Percentiles rank a stretch among this genome's conserved stretches.
Evolutionary conservation across 345 rosid genomes (phyloP).

Genomic region (Populus davidiana): DNA sequence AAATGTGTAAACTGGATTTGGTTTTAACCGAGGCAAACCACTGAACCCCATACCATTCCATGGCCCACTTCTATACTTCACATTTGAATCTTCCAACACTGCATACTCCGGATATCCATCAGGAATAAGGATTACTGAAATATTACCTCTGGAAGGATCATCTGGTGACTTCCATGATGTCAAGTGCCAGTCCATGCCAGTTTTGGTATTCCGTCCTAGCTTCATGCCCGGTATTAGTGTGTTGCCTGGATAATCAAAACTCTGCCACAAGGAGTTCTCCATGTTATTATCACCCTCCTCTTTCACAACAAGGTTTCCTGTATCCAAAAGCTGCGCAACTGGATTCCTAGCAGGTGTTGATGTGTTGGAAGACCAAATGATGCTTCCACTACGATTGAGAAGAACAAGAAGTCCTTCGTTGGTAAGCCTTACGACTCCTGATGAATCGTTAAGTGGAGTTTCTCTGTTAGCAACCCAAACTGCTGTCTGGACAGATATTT

Average conservation of each 20-base stretch:
- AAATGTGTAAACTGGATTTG: not conserved
- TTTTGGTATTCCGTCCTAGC: not conserved
- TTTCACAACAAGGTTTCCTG: not conserved
- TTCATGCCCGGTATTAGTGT: not conserved
- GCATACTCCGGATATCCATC: conserved; percentile 33
- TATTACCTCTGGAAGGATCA: conserved; percentile 39
- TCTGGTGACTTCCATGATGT: conserved; percentile 37
- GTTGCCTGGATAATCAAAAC: not conserved
- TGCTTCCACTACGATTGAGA: not conserved
- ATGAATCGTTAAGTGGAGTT: no score
- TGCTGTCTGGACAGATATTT: no score
- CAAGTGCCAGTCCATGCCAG: conserved; percentile 11
- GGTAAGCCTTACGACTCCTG: no score
- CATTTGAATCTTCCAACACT: conserved; percentile 11
- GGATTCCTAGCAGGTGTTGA: not conserved
- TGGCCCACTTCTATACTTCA: conserved; percentile 24
- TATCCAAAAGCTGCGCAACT: not conserved
- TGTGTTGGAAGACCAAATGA: no score
- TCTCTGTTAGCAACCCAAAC: no score
- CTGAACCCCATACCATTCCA: conserved; percentile 36
- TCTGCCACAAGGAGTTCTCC: no score
- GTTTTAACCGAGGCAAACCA: conserved; percentile 11
- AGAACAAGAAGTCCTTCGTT: no score
- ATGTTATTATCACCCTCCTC: no score
- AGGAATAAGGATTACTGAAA: not conserved